Percentiles rank a stretch among this genome's conserved stretches.
Evolutionary conservation across 768 basidiomycete genomes (phyloP).

Genomic region (Lactarius psammicola): DNA sequence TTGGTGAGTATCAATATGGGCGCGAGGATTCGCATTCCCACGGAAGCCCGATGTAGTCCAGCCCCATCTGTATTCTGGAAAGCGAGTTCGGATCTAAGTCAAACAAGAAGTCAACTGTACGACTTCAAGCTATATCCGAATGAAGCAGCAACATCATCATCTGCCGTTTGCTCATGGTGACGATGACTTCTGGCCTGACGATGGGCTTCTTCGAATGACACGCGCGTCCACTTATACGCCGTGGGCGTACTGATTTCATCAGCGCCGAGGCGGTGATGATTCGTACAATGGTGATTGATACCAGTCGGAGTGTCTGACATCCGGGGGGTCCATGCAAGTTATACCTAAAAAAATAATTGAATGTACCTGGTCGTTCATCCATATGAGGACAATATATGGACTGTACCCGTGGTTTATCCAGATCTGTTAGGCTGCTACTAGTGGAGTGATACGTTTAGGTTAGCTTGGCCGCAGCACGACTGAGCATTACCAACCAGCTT

Average conservation of each 20-base stretch:
- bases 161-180: background rate
- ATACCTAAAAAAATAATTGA: background rate
- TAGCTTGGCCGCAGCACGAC: background rate
- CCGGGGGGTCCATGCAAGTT: background rate
- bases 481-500: no score
- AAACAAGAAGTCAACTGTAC: no score
- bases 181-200: background rate
- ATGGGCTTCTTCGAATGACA: background rate
- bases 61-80: background rate
- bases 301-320: background rate
- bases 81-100: background rate
- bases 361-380: background rate
- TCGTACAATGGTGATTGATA: background rate
- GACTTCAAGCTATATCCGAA: background rate
- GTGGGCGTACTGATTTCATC: background rate
- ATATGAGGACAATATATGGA: background rate
- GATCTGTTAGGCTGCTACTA: background rate
- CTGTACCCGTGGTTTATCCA: background rate
- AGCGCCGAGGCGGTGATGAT: background rate
- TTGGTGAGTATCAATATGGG: background rate
- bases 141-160: background rate
- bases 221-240: background rate
- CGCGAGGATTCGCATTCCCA: background rate
- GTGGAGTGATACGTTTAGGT: background rate
- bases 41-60: background rate